Evolutionary conservation across 805 yeast genomes (phyloP).

Genomic region (Candida dajiaensis): DNA sequence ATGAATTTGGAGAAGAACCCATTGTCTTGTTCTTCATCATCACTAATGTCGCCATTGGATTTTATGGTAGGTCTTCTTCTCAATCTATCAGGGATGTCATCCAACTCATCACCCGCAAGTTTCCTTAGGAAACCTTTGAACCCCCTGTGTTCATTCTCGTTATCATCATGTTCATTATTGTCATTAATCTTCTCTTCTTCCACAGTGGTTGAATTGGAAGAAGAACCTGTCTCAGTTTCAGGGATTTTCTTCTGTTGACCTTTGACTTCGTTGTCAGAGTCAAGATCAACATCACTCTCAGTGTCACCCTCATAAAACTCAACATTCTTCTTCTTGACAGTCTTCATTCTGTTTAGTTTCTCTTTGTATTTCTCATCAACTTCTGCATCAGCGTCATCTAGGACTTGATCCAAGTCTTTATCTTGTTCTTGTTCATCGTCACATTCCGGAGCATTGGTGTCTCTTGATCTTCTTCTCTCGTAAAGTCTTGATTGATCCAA

Average conservation of each 20-base stretch:
- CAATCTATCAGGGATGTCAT: constrained; percentile 8
- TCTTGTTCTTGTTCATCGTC: constrained; percentile 5
- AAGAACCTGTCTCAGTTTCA: not conserved
- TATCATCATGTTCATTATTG: constrained; percentile 3
- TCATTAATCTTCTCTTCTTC: not conserved
- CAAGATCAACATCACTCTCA: constrained; percentile 20
- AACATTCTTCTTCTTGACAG: constrained; percentile 4
- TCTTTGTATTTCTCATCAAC: constrained; percentile 11
- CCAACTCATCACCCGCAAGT: constrained; percentile 16
- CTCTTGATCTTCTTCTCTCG: constrained; percentile 18
- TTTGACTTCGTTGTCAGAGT: constrained; percentile 12
- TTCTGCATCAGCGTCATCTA: constrained; percentile 3
- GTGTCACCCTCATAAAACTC: constrained; percentile 14
- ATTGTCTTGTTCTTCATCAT: constrained; percentile 18
- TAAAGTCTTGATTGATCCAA: constrained; percentile 16
- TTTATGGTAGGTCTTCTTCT: constrained; percentile 1
- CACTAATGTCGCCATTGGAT: constrained; percentile 12
- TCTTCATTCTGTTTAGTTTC: constrained; percentile 15
- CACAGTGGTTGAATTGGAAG: not conserved
- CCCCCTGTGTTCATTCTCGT: constrained; percentile 8
- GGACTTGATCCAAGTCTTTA: not conserved
- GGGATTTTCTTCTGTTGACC: not conserved
- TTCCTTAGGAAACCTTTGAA: constrained; percentile 17
- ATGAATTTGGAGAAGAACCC: constrained; percentile 26
- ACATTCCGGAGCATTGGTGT: constrained; percentile 5